Conservation (phyloP, 768 basidiomycete genomes). For the Phanerochaete carnosa region DNA sequence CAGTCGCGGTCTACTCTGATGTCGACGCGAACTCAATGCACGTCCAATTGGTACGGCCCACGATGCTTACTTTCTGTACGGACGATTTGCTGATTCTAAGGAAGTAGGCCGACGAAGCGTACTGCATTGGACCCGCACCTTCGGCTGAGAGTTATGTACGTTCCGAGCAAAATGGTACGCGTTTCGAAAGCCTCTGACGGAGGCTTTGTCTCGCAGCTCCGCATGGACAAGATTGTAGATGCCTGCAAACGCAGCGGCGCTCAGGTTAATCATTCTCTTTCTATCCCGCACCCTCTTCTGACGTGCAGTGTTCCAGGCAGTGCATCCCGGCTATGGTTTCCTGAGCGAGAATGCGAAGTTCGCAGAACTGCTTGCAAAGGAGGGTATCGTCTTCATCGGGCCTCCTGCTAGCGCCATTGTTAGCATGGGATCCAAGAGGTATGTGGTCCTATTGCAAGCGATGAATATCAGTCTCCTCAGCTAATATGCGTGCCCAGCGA, state of each 20-base stretch:
- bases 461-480: background rate
- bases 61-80: background rate
- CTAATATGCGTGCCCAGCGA: conserved; percentile 46
- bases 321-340: conserved; percentile 94
- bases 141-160: conserved; percentile 87
- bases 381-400: conserved; percentile 87
- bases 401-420: conserved; percentile 85
- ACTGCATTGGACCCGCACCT: conserved; percentile 86
- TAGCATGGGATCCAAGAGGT: conserved; percentile 97
- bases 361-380: conserved; percentile 66
- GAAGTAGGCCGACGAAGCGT: conserved; percentile 48
- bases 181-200: background rate
- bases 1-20: conserved; percentile 90
- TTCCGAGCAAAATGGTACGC: conserved; percentile 8
- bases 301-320: conserved; percentile 48
- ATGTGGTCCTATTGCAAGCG: background rate
- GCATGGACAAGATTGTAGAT: conserved; percentile 86
- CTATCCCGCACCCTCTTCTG: background rate
- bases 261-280: conserved; percentile 49
- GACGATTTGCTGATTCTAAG: background rate
- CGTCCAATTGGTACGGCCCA: conserved; percentile 61
- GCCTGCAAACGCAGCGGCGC: conserved; percentile 80
- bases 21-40: conserved; percentile 81
- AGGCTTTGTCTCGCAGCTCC: conserved; percentile 45
- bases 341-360: conserved; percentile 89